Percentiles rank a stretch among this genome's conserved stretches.
Conservation (phyloP, 1,284 basidiomycete genomes). For the Ganoderma multipileum region DNA sequence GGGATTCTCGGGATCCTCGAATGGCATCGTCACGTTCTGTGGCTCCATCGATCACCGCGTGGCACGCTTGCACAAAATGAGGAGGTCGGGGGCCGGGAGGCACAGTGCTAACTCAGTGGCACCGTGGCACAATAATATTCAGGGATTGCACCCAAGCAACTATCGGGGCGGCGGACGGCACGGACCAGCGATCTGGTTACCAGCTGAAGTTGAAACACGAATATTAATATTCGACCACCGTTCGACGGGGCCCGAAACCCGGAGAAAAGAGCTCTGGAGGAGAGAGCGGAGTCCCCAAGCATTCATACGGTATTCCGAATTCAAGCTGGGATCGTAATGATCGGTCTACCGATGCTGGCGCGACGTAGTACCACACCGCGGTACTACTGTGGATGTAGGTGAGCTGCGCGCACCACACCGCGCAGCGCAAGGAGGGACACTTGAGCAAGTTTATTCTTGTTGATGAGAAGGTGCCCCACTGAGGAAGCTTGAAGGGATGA, state of each 20-base stretch:
- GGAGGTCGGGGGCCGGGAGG: background rate
- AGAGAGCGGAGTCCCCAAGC: background rate
- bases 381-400: too few species aligned
- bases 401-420: too few species aligned
- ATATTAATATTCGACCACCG: background rate
- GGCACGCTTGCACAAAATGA: background rate
- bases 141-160: background rate
- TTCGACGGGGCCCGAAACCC: background rate
- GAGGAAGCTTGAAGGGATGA: background rate
- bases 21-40: background rate
- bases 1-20: background rate
- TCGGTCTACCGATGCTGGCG: background rate
- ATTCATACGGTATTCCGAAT: background rate
- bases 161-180: background rate
- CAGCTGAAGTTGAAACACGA: background rate
- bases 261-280: background rate
- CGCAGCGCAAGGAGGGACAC: too few species aligned
- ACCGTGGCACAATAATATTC: too few species aligned
- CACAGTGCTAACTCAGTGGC: too few species aligned
- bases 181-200: background rate
- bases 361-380: background rate
- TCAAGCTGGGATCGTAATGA: background rate
- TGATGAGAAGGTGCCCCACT: too few species aligned
- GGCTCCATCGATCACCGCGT: background rate
- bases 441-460: too few species aligned